Base-by-base conservation (phyloP, 495 filamentous ascomycete genomes). In the Pseudevernia furfuracea region DNA sequence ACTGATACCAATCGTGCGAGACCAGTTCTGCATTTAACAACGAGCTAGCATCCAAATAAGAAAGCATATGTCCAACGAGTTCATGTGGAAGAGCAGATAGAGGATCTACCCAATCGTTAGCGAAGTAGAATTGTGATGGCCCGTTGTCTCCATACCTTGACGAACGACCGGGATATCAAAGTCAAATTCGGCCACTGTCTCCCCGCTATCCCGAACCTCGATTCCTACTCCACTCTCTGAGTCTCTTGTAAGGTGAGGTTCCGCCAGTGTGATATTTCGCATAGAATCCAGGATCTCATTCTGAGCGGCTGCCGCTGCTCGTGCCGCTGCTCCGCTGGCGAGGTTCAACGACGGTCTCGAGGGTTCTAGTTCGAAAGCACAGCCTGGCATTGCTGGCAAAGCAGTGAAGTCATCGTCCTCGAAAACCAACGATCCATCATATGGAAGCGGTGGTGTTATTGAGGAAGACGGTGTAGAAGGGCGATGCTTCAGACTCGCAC, bases 181-280 rank as follows among this genome's bases (percentile, higher is more conserved):
- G 39, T 84, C 78, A 8, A 71, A 56, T 32, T 84, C 78, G 6
- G 78, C 78, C 21, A 43, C 56, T 10, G 77, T 32, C 48, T 80
- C 78, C 21, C 73, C 75, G 44, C 68, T 71, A 65, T 80, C 79
- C 7, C 85, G 83, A 34, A 89, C 67, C n/a, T 87, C 82, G 68
- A 92, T 89, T 15, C 87, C 88, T 62, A 92, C 88, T n/a, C 88
- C 89, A 74, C 88, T 91, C 71, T 91, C 89, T 37, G 84, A 80
- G 70, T 92, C 88, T 63, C 77, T 73, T 23, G 74, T 75, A 41
- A 76, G 65, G 63, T 58, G 74, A 49, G 66, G 63, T n/a, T 78
- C 78, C 14, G 68, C 70, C 58, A 64, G 52, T 41, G 61, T 23
- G 43, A 65, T 53, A 44, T 65, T 74, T 62, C 68, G 75, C 69